A percentile compares a stretch with the other conserved stretches of the same genome.
Evolutionary conservation across 2,329 filamentous ascomycete genomes (phyloP).

Genomic region (Phoma sp.): DNA sequence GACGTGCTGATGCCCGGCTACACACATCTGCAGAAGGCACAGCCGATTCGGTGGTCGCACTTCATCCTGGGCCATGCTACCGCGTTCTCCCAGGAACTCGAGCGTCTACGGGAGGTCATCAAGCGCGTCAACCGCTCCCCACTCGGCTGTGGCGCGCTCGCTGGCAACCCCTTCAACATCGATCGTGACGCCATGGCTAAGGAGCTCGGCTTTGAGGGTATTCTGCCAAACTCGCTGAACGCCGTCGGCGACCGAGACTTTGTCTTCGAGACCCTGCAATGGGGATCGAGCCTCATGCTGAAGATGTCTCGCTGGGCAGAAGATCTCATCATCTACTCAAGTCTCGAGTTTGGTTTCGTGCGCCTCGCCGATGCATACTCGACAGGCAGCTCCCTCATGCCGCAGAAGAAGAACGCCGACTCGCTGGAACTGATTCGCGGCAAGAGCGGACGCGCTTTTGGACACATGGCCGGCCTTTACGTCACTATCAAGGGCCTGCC

Average conservation of each 20-base stretch:
- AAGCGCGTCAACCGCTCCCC: slow-evolving; percentile 75
- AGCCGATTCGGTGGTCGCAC: slow-evolving; percentile 81
- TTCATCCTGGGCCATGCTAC: slow-evolving; percentile 79
- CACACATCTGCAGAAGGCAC: slow-evolving; percentile 83
- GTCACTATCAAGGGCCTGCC: slow-evolving; percentile 78
- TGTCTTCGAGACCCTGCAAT: slow-evolving; percentile 80
- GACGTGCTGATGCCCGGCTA: slow-evolving; percentile 86
- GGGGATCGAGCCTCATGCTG: slow-evolving; percentile 77
- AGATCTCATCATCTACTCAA: slow-evolving; percentile 84
- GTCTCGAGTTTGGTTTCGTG: slow-evolving; percentile 78
- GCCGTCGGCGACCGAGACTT: slow-evolving; percentile 82
- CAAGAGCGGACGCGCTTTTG: slow-evolving; percentile 77
- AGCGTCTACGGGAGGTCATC: slow-evolving; percentile 76
- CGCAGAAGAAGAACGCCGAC: slow-evolving; percentile 85
- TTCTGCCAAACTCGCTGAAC: slow-evolving; percentile 79
- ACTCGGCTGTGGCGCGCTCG: slow-evolving; percentile 77
- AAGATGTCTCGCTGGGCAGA: slow-evolving; percentile 83
- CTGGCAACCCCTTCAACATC: slow-evolving; percentile 82
- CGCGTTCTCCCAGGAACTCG: slow-evolving; percentile 74
- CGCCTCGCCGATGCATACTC: slow-evolving; percentile 79
- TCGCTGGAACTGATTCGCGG: slow-evolving; percentile 77
- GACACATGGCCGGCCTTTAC: slow-evolving; percentile 81
- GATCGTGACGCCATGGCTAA: slow-evolving; percentile 79
- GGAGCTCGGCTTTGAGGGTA: slow-evolving; percentile 79
- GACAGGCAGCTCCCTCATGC: slow-evolving; percentile 79